Evolutionary conservation across 805 yeast genomes (phyloP).

Genomic region (Lachancea fermentati): DNA sequence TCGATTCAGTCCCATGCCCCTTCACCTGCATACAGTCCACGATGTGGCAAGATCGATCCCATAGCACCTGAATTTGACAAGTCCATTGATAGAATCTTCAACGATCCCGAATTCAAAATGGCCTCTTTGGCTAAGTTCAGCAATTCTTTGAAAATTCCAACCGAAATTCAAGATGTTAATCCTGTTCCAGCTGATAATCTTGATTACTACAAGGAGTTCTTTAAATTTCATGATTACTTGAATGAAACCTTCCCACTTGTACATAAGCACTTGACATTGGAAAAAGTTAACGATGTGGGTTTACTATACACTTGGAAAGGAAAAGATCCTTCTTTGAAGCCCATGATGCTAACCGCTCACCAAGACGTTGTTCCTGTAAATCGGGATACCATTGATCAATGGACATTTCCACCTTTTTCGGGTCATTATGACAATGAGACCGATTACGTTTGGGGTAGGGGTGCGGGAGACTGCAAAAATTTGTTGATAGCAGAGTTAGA

Average conservation of each 20-base stretch:
- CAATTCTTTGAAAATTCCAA: conserved; percentile 59
- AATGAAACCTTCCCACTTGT: conserved; percentile 52
- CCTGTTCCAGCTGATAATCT: conserved; percentile 30
- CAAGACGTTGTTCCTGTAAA: conserved; percentile 83
- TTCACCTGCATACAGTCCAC: neutral
- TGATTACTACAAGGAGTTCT: conserved; percentile 44
- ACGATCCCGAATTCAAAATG: conserved; percentile 35
- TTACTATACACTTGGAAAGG: conserved; percentile 65
- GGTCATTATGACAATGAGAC: conserved; percentile 59
- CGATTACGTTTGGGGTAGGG: conserved; percentile 65
- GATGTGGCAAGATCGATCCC: conserved; percentile 20
- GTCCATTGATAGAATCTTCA: conserved; percentile 22
- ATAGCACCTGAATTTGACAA: conserved; percentile 21
- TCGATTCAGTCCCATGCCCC: neutral
- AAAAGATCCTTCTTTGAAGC: conserved; percentile 45
- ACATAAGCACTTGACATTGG: conserved; percentile 42
- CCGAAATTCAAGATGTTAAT: conserved; percentile 54
- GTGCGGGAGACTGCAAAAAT: conserved; percentile 71
- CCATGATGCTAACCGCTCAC: conserved; percentile 69
- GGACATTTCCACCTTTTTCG: conserved; percentile 65
- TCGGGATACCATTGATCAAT: conserved; percentile 46
- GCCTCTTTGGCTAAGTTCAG: conserved; percentile 40
- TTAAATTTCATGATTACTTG: conserved; percentile 48
- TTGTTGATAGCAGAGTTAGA: conserved; percentile 61
- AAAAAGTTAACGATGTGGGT: conserved; percentile 58